Conservation (phyloP, 2,329 filamentous ascomycete species). For the Penicillium sp. region DNA sequence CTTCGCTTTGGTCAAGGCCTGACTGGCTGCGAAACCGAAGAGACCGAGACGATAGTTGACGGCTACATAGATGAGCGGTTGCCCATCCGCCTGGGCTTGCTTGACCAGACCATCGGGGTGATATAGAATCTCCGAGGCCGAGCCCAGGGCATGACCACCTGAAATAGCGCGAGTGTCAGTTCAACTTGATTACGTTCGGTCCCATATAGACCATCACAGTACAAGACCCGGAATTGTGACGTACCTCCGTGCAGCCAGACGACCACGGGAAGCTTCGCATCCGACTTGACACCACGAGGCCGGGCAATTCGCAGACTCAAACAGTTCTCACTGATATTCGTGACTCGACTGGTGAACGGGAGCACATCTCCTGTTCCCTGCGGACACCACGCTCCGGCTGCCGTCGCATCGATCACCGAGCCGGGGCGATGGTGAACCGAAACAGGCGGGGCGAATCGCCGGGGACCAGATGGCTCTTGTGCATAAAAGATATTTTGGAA, state of each 20-base stretch:
- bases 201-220: neutral
- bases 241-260: slow-evolving; percentile 19
- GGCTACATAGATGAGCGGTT: slow-evolving; percentile 15
- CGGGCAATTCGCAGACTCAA: slow-evolving; percentile 18
- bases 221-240: neutral
- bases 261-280: slow-evolving; percentile 11
- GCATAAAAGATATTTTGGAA: slow-evolving; percentile 23
- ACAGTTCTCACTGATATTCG: slow-evolving; percentile 20
- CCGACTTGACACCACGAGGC: neutral
- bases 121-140: slow-evolving; percentile 16
- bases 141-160: slow-evolving; percentile 19
- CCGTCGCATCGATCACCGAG: slow-evolving; percentile 18
- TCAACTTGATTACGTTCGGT: neutral
- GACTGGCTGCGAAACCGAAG: slow-evolving; percentile 21
- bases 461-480: slow-evolving; percentile 12
- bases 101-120: slow-evolving; percentile 12
- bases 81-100: slow-evolving; percentile 6
- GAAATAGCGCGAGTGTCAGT: too few species aligned
- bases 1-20: slow-evolving; percentile 19
- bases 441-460: slow-evolving; percentile 17
- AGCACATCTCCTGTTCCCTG: slow-evolving; percentile 19
- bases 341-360: slow-evolving; percentile 18
- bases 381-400: slow-evolving; percentile 18
- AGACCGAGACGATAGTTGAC: slow-evolving; percentile 20
- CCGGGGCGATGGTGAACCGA: slow-evolving; percentile 5